Evolutionary conservation across 768 basidiomycete genomes (phyloP), one percentile per base, ranked within the genome.

Genomic region (Tylopilus subfusipes): DNA sequence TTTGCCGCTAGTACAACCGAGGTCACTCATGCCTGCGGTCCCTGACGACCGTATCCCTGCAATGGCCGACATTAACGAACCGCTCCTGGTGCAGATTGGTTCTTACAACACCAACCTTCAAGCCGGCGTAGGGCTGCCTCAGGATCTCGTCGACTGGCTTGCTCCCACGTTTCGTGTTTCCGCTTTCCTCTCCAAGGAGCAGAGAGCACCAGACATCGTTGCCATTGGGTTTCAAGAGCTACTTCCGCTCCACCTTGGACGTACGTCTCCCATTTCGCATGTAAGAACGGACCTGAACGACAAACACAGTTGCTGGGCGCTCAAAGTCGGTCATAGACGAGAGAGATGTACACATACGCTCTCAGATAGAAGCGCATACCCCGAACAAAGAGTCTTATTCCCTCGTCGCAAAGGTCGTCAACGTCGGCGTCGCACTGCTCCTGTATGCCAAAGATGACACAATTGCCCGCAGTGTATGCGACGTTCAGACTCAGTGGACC

Each of bases 161-260:
- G 77, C 83, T 4, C 93, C 94, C 27, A 89, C 90, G 0, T 72
- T 93, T 10, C 83, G 85, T 53, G 87, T 90, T 9, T 87, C 89
- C 34, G 76, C 76, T 50, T 85, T 90, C 72, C 82, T 91, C 30
- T 77, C 85, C 31, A 79, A 77, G 49, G 75, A 81, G 64, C 71
- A 72, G 51, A 75, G 83, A 53, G 82, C 90, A 6, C 92, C 94
- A 38, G 93, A 94, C 67, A 82, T 95, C 30, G 81, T 96, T 39
- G 94, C 86, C 7, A 88, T 98, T 49, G 93, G 92, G 3, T 94
- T 97, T 60, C 96, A 98, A 68, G 96, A 98, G 68, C 77, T 97
- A 24, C 77, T 96, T 13, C 94, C 93, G 7, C 77, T 98, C 3
- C 90, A 95, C 66, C 83, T 93, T 38, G 88, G 90, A 57, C 78